Base-by-base conservation (phyloP, 1,139 yeast species). In the Debaryomyces robertsiae region DNA sequence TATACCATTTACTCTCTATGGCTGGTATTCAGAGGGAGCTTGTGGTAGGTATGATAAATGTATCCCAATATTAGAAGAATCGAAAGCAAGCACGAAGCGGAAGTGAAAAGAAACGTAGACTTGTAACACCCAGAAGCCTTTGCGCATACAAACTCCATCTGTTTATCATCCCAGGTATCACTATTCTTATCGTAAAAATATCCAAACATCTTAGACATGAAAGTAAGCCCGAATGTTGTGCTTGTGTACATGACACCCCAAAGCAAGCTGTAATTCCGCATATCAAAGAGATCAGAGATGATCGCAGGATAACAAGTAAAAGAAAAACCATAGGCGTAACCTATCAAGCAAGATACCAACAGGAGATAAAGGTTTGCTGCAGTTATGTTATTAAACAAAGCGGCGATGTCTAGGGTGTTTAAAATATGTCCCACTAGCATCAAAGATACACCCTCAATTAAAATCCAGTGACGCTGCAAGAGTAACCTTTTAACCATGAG, bases 291-390 rank as follows among this genome's bases (percentile, higher is more conserved):
- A 50, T 89, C 96, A 1, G 93, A 82, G 22, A 86, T 70, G 17
- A 87, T 79, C 1, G 93, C 84, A 0, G 96, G 96, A 58, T 81
- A 85, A 5, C 89, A 75, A 1, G 96, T 93, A 59, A 84, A 88
- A 39, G 84, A 70, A 38, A 84, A 73, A 1, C 96, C 96, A 62
- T 87, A 89, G n/a, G 89, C 82, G 35, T 75, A 67, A 0, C 96
- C 96, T 40, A 82, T 77, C 4, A 80, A 57, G 24, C 76, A 63
- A 0, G 93, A 83, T n/a, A 83, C 70, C 1, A 75, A 33, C 56
- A 57, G 52, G 7, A 65, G 46, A 25, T 77, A 69, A 37, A 80
- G 52, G 45, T 62, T 57, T 18, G 71, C 62, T 1, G 69, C 39
- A 6, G 42, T 28, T 16, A 61, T 42, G 49, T 43, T 59, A 47